Conservation (phyloP, 306 rosid genomes). For the Fragaria vesca region DNA sequence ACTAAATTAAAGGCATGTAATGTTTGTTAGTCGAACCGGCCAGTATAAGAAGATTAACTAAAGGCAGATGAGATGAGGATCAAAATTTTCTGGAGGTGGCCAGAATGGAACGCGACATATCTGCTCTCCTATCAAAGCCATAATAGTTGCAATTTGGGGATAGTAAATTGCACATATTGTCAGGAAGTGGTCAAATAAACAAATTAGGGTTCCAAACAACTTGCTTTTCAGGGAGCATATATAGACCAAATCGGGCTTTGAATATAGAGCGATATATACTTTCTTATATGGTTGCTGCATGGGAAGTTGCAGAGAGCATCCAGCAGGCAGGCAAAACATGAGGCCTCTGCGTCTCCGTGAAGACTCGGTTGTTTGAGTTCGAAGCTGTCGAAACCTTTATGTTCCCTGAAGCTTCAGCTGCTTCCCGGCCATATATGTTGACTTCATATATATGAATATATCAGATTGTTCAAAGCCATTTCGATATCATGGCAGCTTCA, state of each 20-base stretch:
- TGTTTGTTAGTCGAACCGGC: no score
- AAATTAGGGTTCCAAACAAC: slow-evolving; percentile 7
- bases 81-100: not conserved
- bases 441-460: not conserved
- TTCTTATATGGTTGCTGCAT: not conserved
- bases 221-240: not conserved
- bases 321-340: slow-evolving; percentile 13
- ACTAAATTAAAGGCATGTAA: no score
- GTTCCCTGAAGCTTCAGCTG: slow-evolving; percentile 1
- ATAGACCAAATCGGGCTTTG: not conserved
- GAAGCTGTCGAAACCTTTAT: slow-evolving; percentile 11
- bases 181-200: not conserved
- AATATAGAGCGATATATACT: not conserved
- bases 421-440: not conserved
- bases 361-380: slow-evolving; percentile 21
- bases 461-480: not conserved
- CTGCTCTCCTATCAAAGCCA: not conserved
- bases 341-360: slow-evolving; percentile 26
- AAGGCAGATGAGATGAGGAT: not conserved
- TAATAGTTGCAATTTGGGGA: not conserved
- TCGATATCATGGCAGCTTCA: not conserved
- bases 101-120: not conserved
- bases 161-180: not conserved
- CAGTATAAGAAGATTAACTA: no score
- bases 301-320: slow-evolving; percentile 16